Percentiles rank a stretch among this genome's conserved stretches.
Evolutionary conservation across 441 rosid species (phyloP).

Genomic region (Lagerstroemia fauriei): DNA sequence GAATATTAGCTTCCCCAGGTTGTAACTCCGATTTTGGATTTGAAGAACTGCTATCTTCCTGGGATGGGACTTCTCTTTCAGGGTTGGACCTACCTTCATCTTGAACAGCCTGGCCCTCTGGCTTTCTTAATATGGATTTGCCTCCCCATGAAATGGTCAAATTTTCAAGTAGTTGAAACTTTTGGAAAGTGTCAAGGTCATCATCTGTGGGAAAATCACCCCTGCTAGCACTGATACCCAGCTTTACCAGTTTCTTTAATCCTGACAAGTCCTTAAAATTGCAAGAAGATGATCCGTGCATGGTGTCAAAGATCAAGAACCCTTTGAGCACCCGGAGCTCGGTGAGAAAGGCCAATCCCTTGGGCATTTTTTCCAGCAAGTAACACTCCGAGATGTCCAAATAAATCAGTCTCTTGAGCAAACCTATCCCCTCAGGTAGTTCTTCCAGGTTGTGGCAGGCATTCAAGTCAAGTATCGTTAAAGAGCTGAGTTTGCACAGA

Average conservation of each 20-base stretch:
- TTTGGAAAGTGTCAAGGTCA: not conserved
- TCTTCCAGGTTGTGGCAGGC: constrained; percentile 55
- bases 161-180: constrained; percentile 31
- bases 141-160: constrained; percentile 56
- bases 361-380: constrained; percentile 52
- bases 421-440: constrained; percentile 50
- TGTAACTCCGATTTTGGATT: not conserved
- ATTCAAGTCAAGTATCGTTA: constrained; percentile 55
- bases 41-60: not conserved
- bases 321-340: constrained; percentile 55
- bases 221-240: constrained; percentile 41
- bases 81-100: not conserved
- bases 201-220: constrained; percentile 1
- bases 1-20: not conserved
- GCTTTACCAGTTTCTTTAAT: constrained; percentile 40
- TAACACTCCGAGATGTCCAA: constrained; percentile 57
- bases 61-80: not conserved
- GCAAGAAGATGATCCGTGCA: constrained; percentile 14
- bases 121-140: not conserved
- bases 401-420: constrained; percentile 44
- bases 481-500: constrained; percentile 37
- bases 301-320: constrained; percentile 39
- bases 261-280: constrained; percentile 24
- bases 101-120: not conserved
- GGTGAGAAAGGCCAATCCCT: constrained; percentile 31